Evolutionary conservation across 2,329 filamentous ascomycete genomes (phyloP).

Genomic region (Xylariaceae sp.): DNA sequence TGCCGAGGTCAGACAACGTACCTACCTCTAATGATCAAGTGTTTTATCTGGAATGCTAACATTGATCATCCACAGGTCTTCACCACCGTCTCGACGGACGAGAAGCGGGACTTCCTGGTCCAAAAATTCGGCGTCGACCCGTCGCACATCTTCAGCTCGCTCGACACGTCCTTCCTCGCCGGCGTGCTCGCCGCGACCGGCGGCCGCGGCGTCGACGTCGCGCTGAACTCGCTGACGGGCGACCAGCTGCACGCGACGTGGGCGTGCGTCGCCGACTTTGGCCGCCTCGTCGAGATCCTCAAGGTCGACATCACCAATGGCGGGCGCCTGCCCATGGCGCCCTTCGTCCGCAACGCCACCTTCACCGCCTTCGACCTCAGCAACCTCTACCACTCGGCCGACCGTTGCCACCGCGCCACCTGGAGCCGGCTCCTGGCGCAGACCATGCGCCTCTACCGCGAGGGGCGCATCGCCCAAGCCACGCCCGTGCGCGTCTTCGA

Average conservation of each 20-base stretch:
- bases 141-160: constrained; percentile 25
- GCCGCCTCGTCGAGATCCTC: constrained; percentile 32
- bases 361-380: constrained; percentile 32
- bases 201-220: constrained; percentile 9
- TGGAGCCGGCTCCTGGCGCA: constrained; percentile 27
- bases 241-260: constrained; percentile 16
- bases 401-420: background rate
- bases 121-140: constrained; percentile 16
- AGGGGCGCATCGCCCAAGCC: constrained; percentile 1
- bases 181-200: constrained; percentile 14
- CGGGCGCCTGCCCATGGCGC: constrained; percentile 27
- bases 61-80: constrained; percentile 20
- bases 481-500: constrained; percentile 3
- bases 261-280: constrained; percentile 28
- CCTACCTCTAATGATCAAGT: background rate
- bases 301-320: constrained; percentile 28
- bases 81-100: constrained; percentile 17
- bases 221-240: constrained; percentile 8
- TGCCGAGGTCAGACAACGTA: no score
- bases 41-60: background rate
- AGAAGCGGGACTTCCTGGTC: constrained; percentile 17
- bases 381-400: constrained; percentile 3
- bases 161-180: constrained; percentile 21
- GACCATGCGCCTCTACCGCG: constrained; percentile 3
- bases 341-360: constrained; percentile 30